Percentiles rank a stretch among this genome's conserved stretches.
Conservation (phyloP, 257 asterid genomes). For the Mentha longifolia region DNA sequence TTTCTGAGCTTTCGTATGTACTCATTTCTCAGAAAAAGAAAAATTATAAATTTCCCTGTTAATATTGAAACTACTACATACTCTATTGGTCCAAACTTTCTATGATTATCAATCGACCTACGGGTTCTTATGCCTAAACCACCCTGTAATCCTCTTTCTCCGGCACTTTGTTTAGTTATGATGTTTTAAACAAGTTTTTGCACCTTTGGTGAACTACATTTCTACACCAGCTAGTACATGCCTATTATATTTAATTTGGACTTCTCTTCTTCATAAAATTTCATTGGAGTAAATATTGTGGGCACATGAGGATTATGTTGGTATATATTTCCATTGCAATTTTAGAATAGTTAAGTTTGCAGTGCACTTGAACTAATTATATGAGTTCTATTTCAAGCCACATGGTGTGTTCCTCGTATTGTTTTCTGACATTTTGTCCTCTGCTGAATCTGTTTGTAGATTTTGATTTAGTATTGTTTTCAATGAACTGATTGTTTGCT, state of each 20-base stretch:
- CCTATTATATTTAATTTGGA: conserved; percentile 5
- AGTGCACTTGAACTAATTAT: conserved; percentile 4
- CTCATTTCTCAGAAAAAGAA: not conserved
- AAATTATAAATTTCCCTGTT: not conserved
- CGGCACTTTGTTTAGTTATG: not conserved
- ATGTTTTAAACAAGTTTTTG: not conserved
- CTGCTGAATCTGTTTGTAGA: conserved; percentile 4
- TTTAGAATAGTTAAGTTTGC: not conserved
- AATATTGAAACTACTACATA: not conserved
- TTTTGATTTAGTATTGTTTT: conserved; percentile 25
- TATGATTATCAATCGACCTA: not conserved
- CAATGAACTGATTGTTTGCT: conserved; percentile 31
- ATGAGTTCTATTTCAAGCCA: not conserved
- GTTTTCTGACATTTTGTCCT: conserved; percentile 6
- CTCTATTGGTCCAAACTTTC: not conserved
- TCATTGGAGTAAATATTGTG: not conserved
- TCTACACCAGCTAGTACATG: conserved; percentile 15
- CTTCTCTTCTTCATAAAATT: not conserved
- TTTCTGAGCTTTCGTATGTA: not conserved
- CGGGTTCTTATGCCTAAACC: not conserved
- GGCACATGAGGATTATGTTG: not conserved
- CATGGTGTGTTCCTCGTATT: conserved; percentile 17
- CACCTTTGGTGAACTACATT: conserved; percentile 5
- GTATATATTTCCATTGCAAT: not conserved
- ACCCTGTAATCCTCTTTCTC: not conserved